A percentile compares a stretch with the other conserved stretches of the same genome.
These are phyloP conservation scores for Penicillium salamii DNA, from an alignment of 495 filamentous ascomycete species.

Conservation along the genomic window DNA sequence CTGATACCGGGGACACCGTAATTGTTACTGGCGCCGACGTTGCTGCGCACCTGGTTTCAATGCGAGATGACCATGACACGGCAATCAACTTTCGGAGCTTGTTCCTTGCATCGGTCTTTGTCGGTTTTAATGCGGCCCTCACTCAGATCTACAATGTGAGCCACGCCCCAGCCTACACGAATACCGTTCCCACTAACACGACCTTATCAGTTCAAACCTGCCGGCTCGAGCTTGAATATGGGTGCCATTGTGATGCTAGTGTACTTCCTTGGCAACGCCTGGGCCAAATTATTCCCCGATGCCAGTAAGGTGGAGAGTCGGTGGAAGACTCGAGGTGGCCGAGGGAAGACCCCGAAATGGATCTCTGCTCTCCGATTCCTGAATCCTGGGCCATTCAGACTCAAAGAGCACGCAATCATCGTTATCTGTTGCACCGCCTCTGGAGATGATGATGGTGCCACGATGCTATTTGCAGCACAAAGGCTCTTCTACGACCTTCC, in stretches of 20 bases:
- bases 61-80: neutral
- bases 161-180: neutral
- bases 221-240: neutral
- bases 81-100: neutral
- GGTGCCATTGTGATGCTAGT: neutral
- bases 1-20: neutral
- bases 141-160: neutral
- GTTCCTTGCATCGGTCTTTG: neutral
- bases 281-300: constrained; percentile 41
- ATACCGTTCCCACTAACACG: no score
- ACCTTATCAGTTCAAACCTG: neutral
- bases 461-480: constrained; percentile 28
- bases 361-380: constrained; percentile 22
- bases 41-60: neutral
- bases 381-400: constrained; percentile 29
- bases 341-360: constrained; percentile 17
- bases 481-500: constrained; percentile 31
- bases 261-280: constrained; percentile 36
- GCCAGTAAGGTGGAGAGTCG: constrained; percentile 32
- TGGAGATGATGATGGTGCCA: constrained; percentile 17
- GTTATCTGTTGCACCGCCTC: constrained; percentile 28
- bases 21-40: neutral
- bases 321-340: constrained; percentile 25
- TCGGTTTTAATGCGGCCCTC: neutral
- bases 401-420: constrained; percentile 35